Base-by-base conservation (phyloP, 1,139 yeast species). In the Saccharomyces pastorianus region DNA sequence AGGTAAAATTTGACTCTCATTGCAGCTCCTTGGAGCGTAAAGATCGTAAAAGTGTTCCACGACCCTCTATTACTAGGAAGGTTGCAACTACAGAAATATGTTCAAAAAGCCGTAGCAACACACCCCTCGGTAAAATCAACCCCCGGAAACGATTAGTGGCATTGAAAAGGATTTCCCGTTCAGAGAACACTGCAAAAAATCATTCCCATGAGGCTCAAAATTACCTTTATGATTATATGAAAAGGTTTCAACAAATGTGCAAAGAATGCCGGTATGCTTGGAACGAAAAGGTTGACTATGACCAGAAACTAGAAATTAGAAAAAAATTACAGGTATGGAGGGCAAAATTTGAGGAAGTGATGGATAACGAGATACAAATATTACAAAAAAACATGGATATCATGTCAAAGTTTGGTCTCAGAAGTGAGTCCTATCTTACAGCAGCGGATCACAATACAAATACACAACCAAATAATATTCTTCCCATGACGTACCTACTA, bases 161-260 rank as follows among this genome's bases (percentile, higher is more conserved):
- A 7, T 17, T 38, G 44, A 38, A 20, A 11, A 38, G 44, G n/a
- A 20, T 38, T 38, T 17, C 44, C 9, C 23, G 44, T 38, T 38
- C 25, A 4, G 44, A 20, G 13, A 20, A 38, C 23, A 14, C 17
- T 8, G 7, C 44, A 38, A 17, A 38, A 9, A 9, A 9, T 38
- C 44, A 38, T 17, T 17, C 44, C 9, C 6, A 38, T 25, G 32
- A 14, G 13, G 27, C 41, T 7, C 52, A 49, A 11, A 53, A 51
- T 3, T 27, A 50, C 25, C 26, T 50, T 26, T 47, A 49, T 5
- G 52, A 57, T 38, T 53, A 53, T 28, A 56, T 55, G 7, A 53
- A 49, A 41, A 54, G 60, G 27, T 64, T 56, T 38, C 62, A 58
- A 31, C 58, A 59, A 46, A 61, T 62, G 65, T 64, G 67, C 53